phyloP scores from a whole-genome alignment of 495 filamentous ascomycete genomes.

The Extremus antarcticus region DNA sequence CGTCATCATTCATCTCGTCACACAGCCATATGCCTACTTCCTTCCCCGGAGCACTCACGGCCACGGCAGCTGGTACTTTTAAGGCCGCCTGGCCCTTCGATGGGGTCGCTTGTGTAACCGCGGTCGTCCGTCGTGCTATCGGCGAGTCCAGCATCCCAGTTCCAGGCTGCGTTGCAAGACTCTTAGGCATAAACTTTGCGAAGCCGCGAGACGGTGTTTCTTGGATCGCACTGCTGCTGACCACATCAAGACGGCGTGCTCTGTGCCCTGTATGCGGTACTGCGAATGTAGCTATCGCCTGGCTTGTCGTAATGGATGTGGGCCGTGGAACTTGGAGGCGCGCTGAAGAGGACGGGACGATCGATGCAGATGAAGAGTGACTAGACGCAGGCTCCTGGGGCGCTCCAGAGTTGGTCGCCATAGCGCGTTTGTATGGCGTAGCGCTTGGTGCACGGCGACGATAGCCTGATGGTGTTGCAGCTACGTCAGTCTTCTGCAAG shows the following conservation, averaged over 20 bases:
- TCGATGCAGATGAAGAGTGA: neutral
- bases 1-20: no score
- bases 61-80: neutral
- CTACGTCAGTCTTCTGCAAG: slow-evolving; percentile 29
- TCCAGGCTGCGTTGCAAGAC: slow-evolving; percentile 18
- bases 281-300: neutral
- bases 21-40: no score
- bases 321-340: slow-evolving; percentile 5
- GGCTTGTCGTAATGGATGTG: neutral
- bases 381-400: neutral
- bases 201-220: slow-evolving; percentile 46
- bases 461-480: slow-evolving; percentile 24
- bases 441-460: slow-evolving; percentile 1
- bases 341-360: slow-evolving; percentile 25
- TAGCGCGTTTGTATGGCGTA: neutral
- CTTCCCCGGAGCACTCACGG: neutral
- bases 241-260: neutral
- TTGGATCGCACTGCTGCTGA: slow-evolving; percentile 23
- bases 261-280: slow-evolving; percentile 15
- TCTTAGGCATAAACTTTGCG: slow-evolving; percentile 27
- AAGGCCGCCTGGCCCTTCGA: slow-evolving; percentile 1
- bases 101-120: slow-evolving; percentile 5
- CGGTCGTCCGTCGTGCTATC: slow-evolving; percentile 11
- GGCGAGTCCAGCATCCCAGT: slow-evolving; percentile 12
- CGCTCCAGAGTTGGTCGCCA: neutral